Evolutionary conservation across 192 early-diverging fungal genomes (phyloP), one percentile per base, ranked within the genome.

Genomic region (Backusella liffmaniae): DNA sequence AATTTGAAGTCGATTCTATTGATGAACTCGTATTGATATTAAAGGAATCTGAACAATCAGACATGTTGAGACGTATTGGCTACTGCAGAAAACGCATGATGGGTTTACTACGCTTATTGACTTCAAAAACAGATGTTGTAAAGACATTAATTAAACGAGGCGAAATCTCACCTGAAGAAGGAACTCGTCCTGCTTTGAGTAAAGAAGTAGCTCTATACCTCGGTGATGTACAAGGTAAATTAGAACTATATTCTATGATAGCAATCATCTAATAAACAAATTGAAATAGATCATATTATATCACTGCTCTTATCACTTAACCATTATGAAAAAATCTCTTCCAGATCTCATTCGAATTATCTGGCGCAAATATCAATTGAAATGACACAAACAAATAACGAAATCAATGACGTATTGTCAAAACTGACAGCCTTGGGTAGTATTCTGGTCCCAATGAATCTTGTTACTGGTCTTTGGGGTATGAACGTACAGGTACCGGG

Each of bases 11-110:
- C 0, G 96, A 98, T 75, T 87, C 91, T 0, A 97, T 99, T 74
- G 98, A 99, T 78, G 98, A 99, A 73, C 80, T 99, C 2, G 96
- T 98, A 0, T 83, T 99, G 29, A 92, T 98, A 35, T 85, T 97
- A 21, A 92, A 95, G 53, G 95, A 96, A 79, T 92, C 93, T 3
- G 98, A 98, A 81, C 91, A 92, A 42, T 89, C 87, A 1, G 93
- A 94, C 72, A 94, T 94, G 93, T 78, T 95, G 59, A 80, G 92
- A 62, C 85, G 93, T 0, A 95, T 94, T 76, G 91, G 93, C 29
- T 90, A 88, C 34, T 91, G 88, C 74, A 87, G 92, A 15, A 93
- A 93, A 75, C 85, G 86, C 13, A 89, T 94, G 29, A 93, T 93
- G 88, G 84, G 87, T 49, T 80, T 94, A 32, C 82, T 93, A 69